Evolutionary conservation across 176 grass and related monocot genomes (phyloP).

Genomic region (Oryza longistaminata): DNA sequence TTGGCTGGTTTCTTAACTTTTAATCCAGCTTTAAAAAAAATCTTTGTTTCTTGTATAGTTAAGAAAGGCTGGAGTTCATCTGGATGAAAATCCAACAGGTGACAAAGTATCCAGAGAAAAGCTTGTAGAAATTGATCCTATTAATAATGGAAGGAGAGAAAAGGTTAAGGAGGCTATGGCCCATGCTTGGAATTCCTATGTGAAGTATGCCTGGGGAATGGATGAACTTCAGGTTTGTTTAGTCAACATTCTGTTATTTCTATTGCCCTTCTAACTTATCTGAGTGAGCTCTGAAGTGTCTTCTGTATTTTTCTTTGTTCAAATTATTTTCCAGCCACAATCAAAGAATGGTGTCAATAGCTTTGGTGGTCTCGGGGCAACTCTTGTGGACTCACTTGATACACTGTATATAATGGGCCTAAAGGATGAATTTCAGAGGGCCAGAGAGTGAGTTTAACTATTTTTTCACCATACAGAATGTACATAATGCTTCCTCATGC

Average conservation of each 20-base stretch:
- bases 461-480: constrained; percentile 9
- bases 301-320: constrained; percentile 22
- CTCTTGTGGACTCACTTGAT: constrained; percentile 90
- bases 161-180: constrained; percentile 94
- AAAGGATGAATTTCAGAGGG: constrained; percentile 93
- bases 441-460: constrained; percentile 86
- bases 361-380: constrained; percentile 97
- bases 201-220: constrained; percentile 90
- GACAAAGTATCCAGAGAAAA: constrained; percentile 37
- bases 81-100: constrained; percentile 43
- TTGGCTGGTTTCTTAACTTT: not conserved
- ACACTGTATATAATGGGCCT: constrained; percentile 98
- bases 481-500: constrained; percentile 14
- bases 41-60: constrained; percentile 58
- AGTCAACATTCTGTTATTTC: constrained; percentile 33
- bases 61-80: constrained; percentile 64
- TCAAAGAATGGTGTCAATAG: constrained; percentile 91
- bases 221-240: constrained; percentile 94
- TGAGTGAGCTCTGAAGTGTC: constrained; percentile 19
- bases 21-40: not conserved
- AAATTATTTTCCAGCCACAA: constrained; percentile 66
- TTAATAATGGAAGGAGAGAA: constrained; percentile 80
- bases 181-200: constrained; percentile 98
- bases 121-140: constrained; percentile 65
- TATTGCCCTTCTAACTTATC: constrained; percentile 30